Conservation (phyloP, 1,284 basidiomycete genomes). For the Tilletia horrida region DNA sequence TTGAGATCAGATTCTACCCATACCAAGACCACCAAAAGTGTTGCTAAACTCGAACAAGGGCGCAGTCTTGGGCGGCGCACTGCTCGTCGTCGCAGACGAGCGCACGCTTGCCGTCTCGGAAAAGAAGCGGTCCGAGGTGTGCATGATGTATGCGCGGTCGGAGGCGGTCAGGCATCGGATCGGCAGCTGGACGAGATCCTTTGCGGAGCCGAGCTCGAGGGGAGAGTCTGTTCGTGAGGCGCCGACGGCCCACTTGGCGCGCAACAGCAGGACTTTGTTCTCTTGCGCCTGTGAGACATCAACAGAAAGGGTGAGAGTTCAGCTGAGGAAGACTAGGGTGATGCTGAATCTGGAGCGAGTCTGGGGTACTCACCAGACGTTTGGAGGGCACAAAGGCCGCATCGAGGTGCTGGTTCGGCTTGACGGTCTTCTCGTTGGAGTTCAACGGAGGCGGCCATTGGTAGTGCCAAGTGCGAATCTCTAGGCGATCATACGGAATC, state of each 20-base stretch:
- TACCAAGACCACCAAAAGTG: too few relatives aligned
- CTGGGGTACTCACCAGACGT: not conserved
- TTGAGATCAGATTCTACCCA: too few relatives aligned
- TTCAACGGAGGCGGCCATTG: not conserved
- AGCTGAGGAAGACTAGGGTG: not conserved
- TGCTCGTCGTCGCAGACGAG: too few relatives aligned
- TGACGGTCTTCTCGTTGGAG: not conserved
- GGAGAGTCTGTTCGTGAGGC: not conserved
- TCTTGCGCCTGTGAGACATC: not conserved
- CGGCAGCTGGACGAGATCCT: conserved; percentile 4
- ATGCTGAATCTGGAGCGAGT: not conserved
- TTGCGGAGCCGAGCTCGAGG: not conserved
- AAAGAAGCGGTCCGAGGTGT: too few relatives aligned
- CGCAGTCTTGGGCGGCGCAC: too few relatives aligned
- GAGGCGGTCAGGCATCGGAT: not conserved
- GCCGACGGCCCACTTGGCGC: not conserved
- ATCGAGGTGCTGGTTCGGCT: not conserved
- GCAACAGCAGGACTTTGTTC: not conserved
- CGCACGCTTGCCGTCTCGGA: too few relatives aligned
- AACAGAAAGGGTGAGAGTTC: not conserved
- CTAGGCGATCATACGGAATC: not conserved
- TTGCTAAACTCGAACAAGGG: too few relatives aligned
- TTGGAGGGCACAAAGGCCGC: not conserved
- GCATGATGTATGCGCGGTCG: not conserved
- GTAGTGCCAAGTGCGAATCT: conserved; percentile 13